phyloP scores from a whole-genome alignment of 2,329 filamentous ascomycete species.

The Hypoxylon sp. region DNA sequence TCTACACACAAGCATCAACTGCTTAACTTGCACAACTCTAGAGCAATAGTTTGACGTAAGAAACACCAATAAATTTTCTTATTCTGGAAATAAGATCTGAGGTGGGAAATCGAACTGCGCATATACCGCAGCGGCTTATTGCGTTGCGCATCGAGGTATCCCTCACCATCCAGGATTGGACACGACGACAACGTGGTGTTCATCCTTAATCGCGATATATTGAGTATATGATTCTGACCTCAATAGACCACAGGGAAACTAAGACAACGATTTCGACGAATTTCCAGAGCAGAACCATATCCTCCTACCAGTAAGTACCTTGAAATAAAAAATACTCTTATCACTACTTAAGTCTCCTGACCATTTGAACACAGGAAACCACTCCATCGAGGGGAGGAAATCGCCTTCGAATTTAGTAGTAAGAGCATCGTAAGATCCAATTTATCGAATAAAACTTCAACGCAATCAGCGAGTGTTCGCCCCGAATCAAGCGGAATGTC shows the following conservation, averaged over 20 bases:
- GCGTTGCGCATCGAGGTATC: neutral
- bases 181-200: neutral
- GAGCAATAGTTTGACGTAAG: neutral
- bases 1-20: neutral
- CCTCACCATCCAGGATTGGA: neutral
- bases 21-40: slow-evolving; percentile 6
- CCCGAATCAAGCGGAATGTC: neutral
- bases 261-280: neutral
- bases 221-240: no score
- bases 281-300: neutral
- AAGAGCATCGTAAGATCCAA: neutral
- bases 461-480: neutral
- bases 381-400: neutral
- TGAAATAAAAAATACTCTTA: no score
- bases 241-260: no score
- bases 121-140: neutral
- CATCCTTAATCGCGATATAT: no score
- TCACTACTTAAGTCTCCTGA: neutral
- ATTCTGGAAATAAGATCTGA: neutral
- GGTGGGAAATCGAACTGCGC: neutral
- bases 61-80: neutral
- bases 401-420: neutral
- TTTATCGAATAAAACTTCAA: slow-evolving; percentile 2
- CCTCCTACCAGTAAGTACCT: neutral
- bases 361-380: neutral